Evolutionary conservation across 257 asterid genomes (phyloP), one percentile per base, ranked within the genome.

Genomic region (Solanum corneliomulleri): DNA sequence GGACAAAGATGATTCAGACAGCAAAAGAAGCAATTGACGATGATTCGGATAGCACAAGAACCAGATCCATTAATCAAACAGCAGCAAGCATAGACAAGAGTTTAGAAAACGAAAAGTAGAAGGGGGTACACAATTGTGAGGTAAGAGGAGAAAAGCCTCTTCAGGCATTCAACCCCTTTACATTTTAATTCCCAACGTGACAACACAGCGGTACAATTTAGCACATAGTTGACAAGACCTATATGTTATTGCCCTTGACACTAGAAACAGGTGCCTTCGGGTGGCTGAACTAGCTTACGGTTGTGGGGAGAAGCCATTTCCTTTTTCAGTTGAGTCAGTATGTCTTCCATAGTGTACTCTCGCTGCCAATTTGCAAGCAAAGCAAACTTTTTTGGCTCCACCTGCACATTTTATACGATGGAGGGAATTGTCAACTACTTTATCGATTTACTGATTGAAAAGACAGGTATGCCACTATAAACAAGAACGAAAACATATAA

Each of bases 191-290:
- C 84, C 85, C 85, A 18, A 5, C 3, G 27, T 10, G 42, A 80
- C 44, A 29, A 80, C 68, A 29, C 84, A 47, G 84, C 68, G 31
- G 44, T 80, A 47, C 68, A 47, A 80, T 80, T 47, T 29, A 68
- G 25, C 85, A 80, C 87, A 72, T n/a, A 70, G 84, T 71, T 66
- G 77, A 66, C 39, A 86, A 62, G 83, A 86, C 74, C 80, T 62
- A 85, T 68, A 84, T 7, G 72, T 86, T 71, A 58, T 21, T 45
- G 15, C 66, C 80, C 45, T 86, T 75, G 31, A 87, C 52, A 86
- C 94, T 93, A 95, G 92, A 95, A 95, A 88, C 91, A 92, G 89
- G 96, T 93, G 86, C 98, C 98, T 92, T 95, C 98, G 0, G 98
- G 98, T 37, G 98, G 98, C 91, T 91, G 96, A 86, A 92, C 95